These are phyloP conservation scores for Saccharomycopsis phalli DNA, from an alignment of 1,139 yeast species.

Conservation along the genomic window DNA sequence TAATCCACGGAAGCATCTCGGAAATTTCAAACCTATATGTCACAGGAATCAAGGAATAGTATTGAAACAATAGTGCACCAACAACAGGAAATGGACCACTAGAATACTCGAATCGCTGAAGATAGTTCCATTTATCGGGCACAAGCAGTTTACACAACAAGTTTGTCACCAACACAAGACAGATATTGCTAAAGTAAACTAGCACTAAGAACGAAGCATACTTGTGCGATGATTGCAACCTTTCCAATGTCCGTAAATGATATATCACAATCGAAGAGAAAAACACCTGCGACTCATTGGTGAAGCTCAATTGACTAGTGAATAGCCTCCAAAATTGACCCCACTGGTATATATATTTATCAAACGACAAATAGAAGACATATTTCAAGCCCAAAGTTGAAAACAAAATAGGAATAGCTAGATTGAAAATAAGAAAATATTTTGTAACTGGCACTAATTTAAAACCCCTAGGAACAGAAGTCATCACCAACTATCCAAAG, in stretches of 20 bases:
- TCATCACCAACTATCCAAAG: too few species aligned
- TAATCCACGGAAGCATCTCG: slow-evolving; percentile 11
- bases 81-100: slow-evolving; percentile 18
- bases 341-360: slow-evolving; percentile 17
- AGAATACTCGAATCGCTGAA: slow-evolving; percentile 13
- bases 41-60: slow-evolving; percentile 13
- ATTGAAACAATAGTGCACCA: slow-evolving; percentile 17
- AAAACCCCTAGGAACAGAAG: slow-evolving; percentile 5
- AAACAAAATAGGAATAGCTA: slow-evolving; percentile 8
- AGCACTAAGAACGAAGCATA: slow-evolving; percentile 12
- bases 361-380: slow-evolving; percentile 8
- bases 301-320: slow-evolving; percentile 12
- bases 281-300: slow-evolving; percentile 19
- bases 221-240: slow-evolving; percentile 9
- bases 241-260: slow-evolving; percentile 12
- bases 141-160: slow-evolving; percentile 7
- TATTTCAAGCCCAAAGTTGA: slow-evolving; percentile 14
- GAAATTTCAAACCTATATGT: slow-evolving; percentile 14
- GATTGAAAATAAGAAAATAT: slow-evolving; percentile 6
- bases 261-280: slow-evolving; percentile 15
- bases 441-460: slow-evolving; percentile 9
- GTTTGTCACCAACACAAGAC: slow-evolving; percentile 4
- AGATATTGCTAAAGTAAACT: slow-evolving; percentile 7
- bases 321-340: slow-evolving; percentile 15
- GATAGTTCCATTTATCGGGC: slow-evolving; percentile 12